These are phyloP conservation scores for Fraxinus ornus DNA, from an alignment of 305 asterid genomes.

Conservation along the genomic window DNA sequence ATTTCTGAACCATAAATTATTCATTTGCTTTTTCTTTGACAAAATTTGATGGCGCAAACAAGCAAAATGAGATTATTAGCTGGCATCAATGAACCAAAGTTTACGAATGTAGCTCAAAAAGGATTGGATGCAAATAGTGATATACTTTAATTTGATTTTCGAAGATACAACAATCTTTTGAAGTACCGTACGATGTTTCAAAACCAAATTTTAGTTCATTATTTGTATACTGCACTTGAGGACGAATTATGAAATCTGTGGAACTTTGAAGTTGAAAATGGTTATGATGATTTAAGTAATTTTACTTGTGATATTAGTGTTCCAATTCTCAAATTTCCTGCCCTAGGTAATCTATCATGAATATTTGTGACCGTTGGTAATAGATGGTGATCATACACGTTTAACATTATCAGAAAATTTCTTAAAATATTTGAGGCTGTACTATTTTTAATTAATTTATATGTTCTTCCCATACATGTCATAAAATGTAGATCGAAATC, in stretches of 20 bases:
- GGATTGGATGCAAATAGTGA: not conserved
- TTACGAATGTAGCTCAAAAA: not conserved
- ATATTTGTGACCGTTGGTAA: not conserved
- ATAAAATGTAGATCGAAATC: not conserved
- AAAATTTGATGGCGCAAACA: not conserved
- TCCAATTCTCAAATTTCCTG: not conserved
- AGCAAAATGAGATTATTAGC: not conserved
- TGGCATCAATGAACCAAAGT: not conserved
- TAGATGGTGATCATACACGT: not conserved
- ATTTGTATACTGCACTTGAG: not conserved
- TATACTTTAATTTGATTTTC: not conserved
- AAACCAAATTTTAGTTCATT: not conserved
- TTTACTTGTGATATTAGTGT: not conserved
- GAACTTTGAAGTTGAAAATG: not conserved
- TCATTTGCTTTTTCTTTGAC: not conserved
- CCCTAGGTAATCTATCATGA: not conserved
- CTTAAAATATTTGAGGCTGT: not conserved
- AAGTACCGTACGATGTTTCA: not conserved
- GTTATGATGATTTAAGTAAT: not conserved
- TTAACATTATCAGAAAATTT: not conserved
- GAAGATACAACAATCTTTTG: not conserved
- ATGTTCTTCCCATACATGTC: not conserved
- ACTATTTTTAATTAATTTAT: not conserved
- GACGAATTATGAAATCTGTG: not conserved
- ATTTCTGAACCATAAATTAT: not conserved